Evolutionary conservation across 2,329 filamentous ascomycete species (phyloP), one percentile per base, ranked within the genome.

Genomic region (Calycina herbarum): DNA sequence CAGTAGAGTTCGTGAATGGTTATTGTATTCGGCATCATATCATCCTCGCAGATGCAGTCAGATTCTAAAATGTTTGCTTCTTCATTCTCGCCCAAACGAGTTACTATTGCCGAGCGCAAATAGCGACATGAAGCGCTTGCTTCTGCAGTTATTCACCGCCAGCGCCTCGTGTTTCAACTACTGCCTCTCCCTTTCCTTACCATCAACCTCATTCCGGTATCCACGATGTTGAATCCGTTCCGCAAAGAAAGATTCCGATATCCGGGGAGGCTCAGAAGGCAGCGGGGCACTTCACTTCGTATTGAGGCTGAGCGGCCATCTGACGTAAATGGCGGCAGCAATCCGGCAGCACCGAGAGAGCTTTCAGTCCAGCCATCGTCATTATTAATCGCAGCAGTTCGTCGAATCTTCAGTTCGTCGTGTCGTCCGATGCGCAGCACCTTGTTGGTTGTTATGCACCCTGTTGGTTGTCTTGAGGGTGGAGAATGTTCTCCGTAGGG

Each of bases 291-390:
- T 17, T 17, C 11, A 20, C 45, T 11, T 27, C 20, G 45, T 20
- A 57, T 13, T 31, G 31, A 31, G 54, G 54, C 54, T 57, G 54
- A 57, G 54, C 31, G 54, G 27, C 8, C 29, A 33, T 57, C 56
- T 57, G 56, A 57, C 56, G 56, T 57, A 3, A 5, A 24, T 57
- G 24, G 54, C 54, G 56, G 27, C 56, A 57, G 56, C 56, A 57
- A 57, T 57, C 29, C 56, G 56, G 56, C 29, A 57, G 29, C 27
- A 35, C 56, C 56, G 56, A 57, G 27, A 33, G 48, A 27, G 4
- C 5, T 54, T 54, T n/a, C 11, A 40, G 11, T 40, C 11, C 11
- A 40, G 13, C 10, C 10, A 40, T 40, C 38, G 38, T 40, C 11
- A 40, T 40, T 40, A 40, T 15, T 40, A 40, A 40, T 40, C 38